A percentile compares a stretch with the other conserved stretches of the same genome.
Evolutionary conservation across 371 early-diverging fungal species (phyloP).

Genomic region (Syncephalastrum sp.): DNA sequence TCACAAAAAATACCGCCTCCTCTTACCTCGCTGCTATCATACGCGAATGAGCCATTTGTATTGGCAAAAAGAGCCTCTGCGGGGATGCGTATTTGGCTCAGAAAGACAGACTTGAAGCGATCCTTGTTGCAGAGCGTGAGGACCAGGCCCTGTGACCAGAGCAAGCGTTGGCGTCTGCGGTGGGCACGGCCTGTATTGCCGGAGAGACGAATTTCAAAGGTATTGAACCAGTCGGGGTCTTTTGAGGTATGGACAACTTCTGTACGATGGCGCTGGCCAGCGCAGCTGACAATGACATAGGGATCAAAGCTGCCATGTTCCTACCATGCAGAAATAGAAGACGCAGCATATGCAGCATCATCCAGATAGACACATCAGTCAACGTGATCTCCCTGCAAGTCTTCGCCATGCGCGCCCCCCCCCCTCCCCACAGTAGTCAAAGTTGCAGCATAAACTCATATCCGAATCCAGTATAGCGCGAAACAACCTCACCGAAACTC

Average conservation of each 20-base stretch:
- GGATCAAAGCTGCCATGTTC: conserved; percentile 17
- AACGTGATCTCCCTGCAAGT: too few relatives aligned
- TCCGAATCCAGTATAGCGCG: too few relatives aligned
- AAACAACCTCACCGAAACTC: too few relatives aligned
- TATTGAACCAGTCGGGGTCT: conserved; percentile 42
- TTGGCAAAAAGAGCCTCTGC: conserved; percentile 28
- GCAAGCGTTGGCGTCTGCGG: conserved; percentile 19
- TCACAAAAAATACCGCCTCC: neutral
- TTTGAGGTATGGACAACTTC: conserved; percentile 33
- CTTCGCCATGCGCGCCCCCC: too few relatives aligned
- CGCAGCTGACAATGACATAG: conserved; percentile 38
- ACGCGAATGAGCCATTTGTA: conserved; percentile 16
- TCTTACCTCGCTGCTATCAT: conserved; percentile 19
- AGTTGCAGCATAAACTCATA: too few relatives aligned
- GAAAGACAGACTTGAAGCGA: conserved; percentile 36
- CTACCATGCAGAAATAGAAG: conserved; percentile 3
- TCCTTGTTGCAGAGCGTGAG: conserved; percentile 41
- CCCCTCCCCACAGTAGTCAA: too few relatives aligned
- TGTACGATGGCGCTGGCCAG: conserved; percentile 44
- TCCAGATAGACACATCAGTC: too few relatives aligned
- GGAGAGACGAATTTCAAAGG: conserved; percentile 41
- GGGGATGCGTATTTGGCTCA: conserved; percentile 35
- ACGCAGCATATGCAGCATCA: neutral
- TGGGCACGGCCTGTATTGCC: conserved; percentile 19
- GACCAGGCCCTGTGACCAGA: conserved; percentile 30